Base-by-base conservation (phyloP, 192 early-diverging fungal genomes). In the Coemansia sp. region DNA sequence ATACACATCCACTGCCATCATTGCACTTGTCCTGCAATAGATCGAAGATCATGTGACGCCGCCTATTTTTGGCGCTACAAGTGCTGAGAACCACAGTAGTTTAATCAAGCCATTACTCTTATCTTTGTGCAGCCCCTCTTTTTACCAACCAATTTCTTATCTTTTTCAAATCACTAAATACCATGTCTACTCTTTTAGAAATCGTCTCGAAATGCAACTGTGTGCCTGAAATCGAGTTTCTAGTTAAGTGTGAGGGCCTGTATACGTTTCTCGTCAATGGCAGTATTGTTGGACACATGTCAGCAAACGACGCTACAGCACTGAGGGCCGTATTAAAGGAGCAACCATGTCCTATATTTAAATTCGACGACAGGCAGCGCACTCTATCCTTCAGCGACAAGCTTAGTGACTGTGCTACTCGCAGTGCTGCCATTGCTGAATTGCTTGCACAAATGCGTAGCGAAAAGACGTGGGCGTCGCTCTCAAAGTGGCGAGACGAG, bases 401-500 rank as follows among this genome's bases (percentile, higher is more conserved):
- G 14, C 57, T 14, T 39, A 10, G 23, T 7, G 50, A 10, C 23
- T 50, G 58, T 23, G 20, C 55, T 10, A 33, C 58, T 43, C 71
- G 73, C 10, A 63, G 67, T 9, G 59, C 38, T 0, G 68, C 68
- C 0, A 39, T 80, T 16, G 71, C 69, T 3, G 18, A 6, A 20
- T 23, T 84, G 59, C 55, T 80, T 5, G 37, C 37, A 0, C 23
- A 48, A 16, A 56, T 73, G 53, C 65, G 71, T 0, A 46, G 18
- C 0, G 28, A 38, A 16, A n/a, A 48, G 11, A 35, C 50, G 31
- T 84, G 76, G 63, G 53, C 68, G 9, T 70, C 65, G 40, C 58
- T 84, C n/a, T 26, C 55, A 18, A 73, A 83, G 64, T 98, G 96
- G 96, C 77, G 96, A 9, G 77, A 88, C 62, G 96, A 98, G 69